Evolutionary conservation across 495 filamentous ascomycete genomes (phyloP).

Genomic region (Pyrenopolyporus hunteri): DNA sequence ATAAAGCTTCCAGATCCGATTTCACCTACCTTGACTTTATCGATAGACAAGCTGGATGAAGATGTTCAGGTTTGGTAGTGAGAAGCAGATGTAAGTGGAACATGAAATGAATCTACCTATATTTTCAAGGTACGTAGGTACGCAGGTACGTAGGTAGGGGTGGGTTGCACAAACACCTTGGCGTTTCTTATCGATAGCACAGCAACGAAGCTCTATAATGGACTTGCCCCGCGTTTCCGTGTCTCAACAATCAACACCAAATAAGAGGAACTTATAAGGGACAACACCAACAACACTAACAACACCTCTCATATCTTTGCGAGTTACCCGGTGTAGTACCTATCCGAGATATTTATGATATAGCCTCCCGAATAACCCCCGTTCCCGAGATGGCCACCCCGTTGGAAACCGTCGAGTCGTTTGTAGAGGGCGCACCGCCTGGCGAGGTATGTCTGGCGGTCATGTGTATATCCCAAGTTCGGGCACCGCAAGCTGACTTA

Average conservation of each 20-base stretch:
- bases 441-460: constrained; percentile 76
- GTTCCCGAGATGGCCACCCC: constrained; percentile 43
- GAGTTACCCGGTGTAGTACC: too few species aligned
- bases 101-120: too few species aligned
- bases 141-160: too few species aligned
- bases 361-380: neutral
- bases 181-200: constrained; percentile 1
- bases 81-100: too few species aligned
- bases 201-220: neutral
- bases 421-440: constrained; percentile 92
- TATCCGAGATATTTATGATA: neutral
- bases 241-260: neutral
- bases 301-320: neutral
- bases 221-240: neutral
- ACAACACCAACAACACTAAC: neutral
- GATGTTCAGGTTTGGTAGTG: too few species aligned
- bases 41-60: too few species aligned
- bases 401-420: constrained; percentile 75
- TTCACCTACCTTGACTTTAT: too few species aligned
- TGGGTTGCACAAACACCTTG: too few species aligned
- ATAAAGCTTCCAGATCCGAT: too few species aligned
- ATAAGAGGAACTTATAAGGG: neutral
- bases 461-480: constrained; percentile 7
- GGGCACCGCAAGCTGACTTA: constrained; percentile 13
- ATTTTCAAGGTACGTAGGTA: too few species aligned